Evolutionary conservation across 2,329 filamentous ascomycete species (phyloP).

Genomic region (Colletotrichum incanum): DNA sequence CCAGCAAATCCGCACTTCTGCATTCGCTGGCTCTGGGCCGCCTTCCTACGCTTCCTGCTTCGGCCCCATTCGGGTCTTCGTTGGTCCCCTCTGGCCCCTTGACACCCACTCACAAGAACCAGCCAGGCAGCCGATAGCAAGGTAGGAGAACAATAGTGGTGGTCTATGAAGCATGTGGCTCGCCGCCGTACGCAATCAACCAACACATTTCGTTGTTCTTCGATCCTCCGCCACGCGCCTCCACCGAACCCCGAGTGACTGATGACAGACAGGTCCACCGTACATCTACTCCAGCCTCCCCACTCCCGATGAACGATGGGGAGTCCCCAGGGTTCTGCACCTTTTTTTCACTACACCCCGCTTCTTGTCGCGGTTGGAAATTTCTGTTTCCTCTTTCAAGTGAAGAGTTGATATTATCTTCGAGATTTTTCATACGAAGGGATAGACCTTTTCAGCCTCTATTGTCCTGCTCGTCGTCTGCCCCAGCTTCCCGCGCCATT

Average conservation of each 20-base stretch:
- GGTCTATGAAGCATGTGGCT: conserved; percentile 8
- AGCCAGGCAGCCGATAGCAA: conserved; percentile 3
- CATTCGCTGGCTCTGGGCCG: conserved; percentile 12
- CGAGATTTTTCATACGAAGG: background rate
- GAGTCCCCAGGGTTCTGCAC: conserved; percentile 6
- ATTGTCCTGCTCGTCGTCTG: background rate
- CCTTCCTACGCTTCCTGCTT: background rate
- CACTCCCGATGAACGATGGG: conserved; percentile 18
- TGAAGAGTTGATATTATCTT: background rate
- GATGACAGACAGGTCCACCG: conserved; percentile 5
- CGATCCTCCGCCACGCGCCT: conserved; percentile 4
- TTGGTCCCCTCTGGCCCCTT: background rate
- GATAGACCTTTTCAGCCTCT: background rate
- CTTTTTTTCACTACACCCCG: conserved; percentile 22
- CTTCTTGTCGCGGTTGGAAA: background rate
- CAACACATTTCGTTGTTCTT: conserved; percentile 8
- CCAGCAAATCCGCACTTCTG: conserved; percentile 10
- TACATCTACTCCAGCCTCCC: conserved; percentile 31
- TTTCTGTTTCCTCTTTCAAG: conserved; percentile 5
- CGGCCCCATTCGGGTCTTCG: background rate
- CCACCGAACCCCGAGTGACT: conserved; percentile 9
- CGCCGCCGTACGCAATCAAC: conserved; percentile 14
- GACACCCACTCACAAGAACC: conserved; percentile 7
- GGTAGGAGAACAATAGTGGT: conserved; percentile 10
- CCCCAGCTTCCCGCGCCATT: background rate